Percentiles rank a stretch among this genome's conserved stretches.
These are phyloP conservation scores for Verticillium nubilum DNA, from an alignment of 2,329 filamentous ascomycete species.

Conservation along the genomic window DNA sequence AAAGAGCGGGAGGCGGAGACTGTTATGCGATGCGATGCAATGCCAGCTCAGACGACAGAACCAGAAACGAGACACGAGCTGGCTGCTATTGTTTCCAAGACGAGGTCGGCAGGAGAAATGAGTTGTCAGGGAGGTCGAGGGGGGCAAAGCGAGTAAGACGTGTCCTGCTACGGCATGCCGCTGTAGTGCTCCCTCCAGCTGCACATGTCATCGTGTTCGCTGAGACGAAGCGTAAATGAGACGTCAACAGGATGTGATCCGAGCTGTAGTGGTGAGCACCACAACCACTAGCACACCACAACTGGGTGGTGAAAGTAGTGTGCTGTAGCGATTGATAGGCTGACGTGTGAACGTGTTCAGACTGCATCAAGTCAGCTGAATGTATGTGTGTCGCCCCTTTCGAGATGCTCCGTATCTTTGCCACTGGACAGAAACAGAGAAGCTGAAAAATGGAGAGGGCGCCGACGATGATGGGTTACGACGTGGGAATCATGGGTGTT, in stretches of 20 bases:
- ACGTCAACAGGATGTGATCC: not conserved
- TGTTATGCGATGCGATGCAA: constrained; percentile 5
- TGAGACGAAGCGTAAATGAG: not conserved
- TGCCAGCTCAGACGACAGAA: not conserved
- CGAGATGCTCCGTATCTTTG: not conserved
- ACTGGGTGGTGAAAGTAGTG: not conserved
- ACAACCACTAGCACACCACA: not conserved
- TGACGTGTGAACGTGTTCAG: not conserved
- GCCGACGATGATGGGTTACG: not conserved
- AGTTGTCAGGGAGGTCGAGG: not conserved
- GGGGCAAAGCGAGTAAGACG: not conserved
- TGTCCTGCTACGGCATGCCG: not conserved
- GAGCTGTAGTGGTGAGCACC: not conserved
- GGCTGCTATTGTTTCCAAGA: not conserved
- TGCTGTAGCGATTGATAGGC: not conserved
- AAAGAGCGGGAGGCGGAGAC: not conserved
- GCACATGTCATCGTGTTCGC: not conserved
- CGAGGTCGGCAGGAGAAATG: not conserved
- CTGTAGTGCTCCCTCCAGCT: not conserved
- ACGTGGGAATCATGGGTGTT: not conserved
- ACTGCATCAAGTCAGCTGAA: not conserved
- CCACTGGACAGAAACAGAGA: not conserved
- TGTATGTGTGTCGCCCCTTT: not conserved
- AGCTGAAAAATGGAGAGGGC: not conserved
- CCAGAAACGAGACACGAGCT: not conserved